Base-by-base conservation (phyloP, 106 monocot species). In the Acorus gramineus region DNA sequence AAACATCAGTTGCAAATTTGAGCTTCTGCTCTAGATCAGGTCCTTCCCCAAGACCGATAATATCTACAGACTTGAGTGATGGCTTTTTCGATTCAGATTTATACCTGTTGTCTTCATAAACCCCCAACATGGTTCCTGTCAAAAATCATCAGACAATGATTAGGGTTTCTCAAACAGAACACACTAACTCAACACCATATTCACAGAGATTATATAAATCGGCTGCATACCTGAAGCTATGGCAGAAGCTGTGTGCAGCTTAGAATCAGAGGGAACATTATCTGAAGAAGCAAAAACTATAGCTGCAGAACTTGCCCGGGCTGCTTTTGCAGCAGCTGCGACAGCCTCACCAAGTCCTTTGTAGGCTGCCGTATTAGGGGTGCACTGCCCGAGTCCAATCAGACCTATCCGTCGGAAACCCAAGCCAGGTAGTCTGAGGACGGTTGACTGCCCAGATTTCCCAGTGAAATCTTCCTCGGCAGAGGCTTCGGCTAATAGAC, bases 401-500 rank as follows among this genome's bases (percentile, higher is more conserved):
- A 95, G 73, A 71, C 80, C 70, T 12, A 90, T 43, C 72, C 94
- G 78, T 71, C 76, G 89, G 64, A 95, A 90, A 55, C 84, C 86
- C 28, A 84, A 76, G 57, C 90, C 84, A 44, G 84, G 74, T 59
- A 95, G 67, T 60, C 90, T 90, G 64, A 95, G 84, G 47, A 95
- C 68, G 2, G 83, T 77, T 4, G 90, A 84, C 66, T 95, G 94
- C 8, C 94, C 90, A 10, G 86, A 13, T 69, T 95, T 95, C 55
- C 90, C 94, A 57, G 86, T 82, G 66, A 95, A 95, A 78, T 95
- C 90, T 65, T 95, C 94, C 66, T 95, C 94, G 7, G 73, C 11
- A 28, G 86, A 69, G 61, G 82, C 77, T 69, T 95, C 94, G 4
- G 81, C 71, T 53, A 95, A 46, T 42, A 95, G 82, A 42, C 90